Base-by-base conservation (phyloP, 2,329 filamentous ascomycete species). In the Coleophoma cylindrospora region DNA sequence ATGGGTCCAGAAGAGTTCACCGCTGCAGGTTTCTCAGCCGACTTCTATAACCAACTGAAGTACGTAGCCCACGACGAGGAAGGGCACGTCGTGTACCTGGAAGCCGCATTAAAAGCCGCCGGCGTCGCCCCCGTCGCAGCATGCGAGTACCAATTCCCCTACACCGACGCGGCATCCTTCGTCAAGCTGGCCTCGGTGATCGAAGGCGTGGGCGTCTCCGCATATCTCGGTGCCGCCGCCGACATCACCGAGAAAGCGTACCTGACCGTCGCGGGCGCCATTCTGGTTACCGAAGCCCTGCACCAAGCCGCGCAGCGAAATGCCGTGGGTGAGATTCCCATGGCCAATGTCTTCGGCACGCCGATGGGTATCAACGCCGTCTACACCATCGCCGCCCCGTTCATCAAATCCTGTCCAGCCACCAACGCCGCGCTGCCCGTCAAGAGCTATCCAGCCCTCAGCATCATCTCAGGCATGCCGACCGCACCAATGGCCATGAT, bases 261-360 rank as follows among this genome's bases (percentile, higher is more conserved):
- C 65, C 69, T 87, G 34, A 78, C 77, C 0, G 77, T 77, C 5
- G 83, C 83, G 1, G 83, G 77, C n/a, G 75, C 76, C 48, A 81
- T 88, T 60, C 70, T 87, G 34, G 80, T 80, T 37, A 78, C 84
- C 44, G 83, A 87, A 61, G 76, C 83, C 36, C 76, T 84, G n/a
- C 83, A 87, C 69, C 77, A 78, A 9, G 71, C 83, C 3, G 83
- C 81, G 66, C 68, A 84, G 51, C 79, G 84, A 47, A 66, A 68
- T 34, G 70, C 70, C 12, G 65, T 74, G 19, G 67, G 70, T 46
- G 64, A 80, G 57, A 66, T 67, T 8, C 79, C 82, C 3, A 82
- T 80, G 59, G 70, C 83, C 0, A 74, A 80, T 55, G 67, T 82
- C 10, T 83, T 83, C 50, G 83, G 85, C 49, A 73, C 76, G 21